Conservation (phyloP, 495 filamentous ascomycete species). For the Parmelia sp. region DNA sequence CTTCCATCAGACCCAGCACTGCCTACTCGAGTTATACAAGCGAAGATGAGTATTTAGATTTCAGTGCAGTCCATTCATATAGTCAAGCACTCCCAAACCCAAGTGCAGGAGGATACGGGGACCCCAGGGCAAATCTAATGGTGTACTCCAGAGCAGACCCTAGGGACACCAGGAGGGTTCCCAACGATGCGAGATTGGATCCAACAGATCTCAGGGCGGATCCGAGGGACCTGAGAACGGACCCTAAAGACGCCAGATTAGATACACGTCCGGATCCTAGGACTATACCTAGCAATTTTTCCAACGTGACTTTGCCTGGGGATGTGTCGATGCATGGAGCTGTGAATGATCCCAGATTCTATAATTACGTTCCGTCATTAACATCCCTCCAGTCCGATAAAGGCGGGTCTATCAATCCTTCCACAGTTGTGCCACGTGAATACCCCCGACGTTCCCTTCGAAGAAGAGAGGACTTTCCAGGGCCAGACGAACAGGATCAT, state of each 20-base stretch:
- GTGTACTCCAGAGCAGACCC: slow-evolving; percentile 7
- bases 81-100: slow-evolving; percentile 17
- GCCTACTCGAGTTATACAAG: slow-evolving; percentile 16
- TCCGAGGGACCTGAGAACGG: slow-evolving; percentile 10
- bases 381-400: slow-evolving; percentile 18
- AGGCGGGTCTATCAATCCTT: slow-evolving; percentile 14
- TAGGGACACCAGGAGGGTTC: slow-evolving; percentile 7
- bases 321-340: slow-evolving; percentile 18
- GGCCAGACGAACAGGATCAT: no score
- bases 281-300: slow-evolving; percentile 8
- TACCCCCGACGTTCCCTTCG: slow-evolving; percentile 17
- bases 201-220: slow-evolving; percentile 15
- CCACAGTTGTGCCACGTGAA: slow-evolving; percentile 7
- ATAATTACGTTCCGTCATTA: slow-evolving; percentile 14
- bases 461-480: slow-evolving; percentile 19
- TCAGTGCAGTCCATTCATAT: slow-evolving; percentile 10
- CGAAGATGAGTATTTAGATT: slow-evolving; percentile 22
- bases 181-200: neutral
- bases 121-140: neutral
- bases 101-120: slow-evolving; percentile 8
- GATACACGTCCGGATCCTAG: slow-evolving; percentile 18
- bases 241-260: slow-evolving; percentile 9
- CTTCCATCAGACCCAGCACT: slow-evolving; percentile 9
- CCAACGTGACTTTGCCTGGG: slow-evolving; percentile 13
- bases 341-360: slow-evolving; percentile 6